phyloP scores from a whole-genome alignment of 495 filamentous ascomycete species.

The Filosporella fistucella region DNA sequence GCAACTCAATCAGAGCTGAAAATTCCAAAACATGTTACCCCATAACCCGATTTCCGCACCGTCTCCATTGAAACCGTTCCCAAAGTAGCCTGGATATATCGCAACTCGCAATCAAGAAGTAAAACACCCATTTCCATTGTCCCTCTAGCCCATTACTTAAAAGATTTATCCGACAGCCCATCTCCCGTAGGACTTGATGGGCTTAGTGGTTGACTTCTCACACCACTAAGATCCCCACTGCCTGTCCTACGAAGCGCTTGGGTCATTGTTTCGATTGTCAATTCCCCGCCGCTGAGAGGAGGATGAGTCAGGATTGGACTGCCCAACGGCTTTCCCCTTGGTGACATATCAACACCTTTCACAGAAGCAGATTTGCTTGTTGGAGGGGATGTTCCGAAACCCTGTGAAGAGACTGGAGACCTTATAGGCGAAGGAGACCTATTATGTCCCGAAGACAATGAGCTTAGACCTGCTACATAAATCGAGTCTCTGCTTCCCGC shows the following conservation, averaged over 20 bases:
- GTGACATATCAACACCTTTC: constrained; percentile 60
- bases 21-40: neutral
- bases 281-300: constrained; percentile 49
- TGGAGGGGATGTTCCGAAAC: constrained; percentile 58
- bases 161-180: constrained; percentile 19
- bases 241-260: constrained; percentile 79
- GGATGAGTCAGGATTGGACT: constrained; percentile 32
- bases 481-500: constrained; percentile 54
- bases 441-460: constrained; percentile 45
- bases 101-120: constrained; percentile 8
- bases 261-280: constrained; percentile 86
- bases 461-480: constrained; percentile 52
- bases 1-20: neutral
- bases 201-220: constrained; percentile 57
- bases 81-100: constrained; percentile 20
- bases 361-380: constrained; percentile 62
- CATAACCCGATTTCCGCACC: neutral
- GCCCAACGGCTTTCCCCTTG: constrained; percentile 44
- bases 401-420: constrained; percentile 64
- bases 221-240: constrained; percentile 69
- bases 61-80: constrained; percentile 15
- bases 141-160: constrained; percentile 8
- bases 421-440: constrained; percentile 71
- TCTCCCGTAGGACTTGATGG: constrained; percentile 42
- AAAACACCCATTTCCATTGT: neutral